Percentiles rank a stretch among this genome's conserved stretches.
phyloP scores from a whole-genome alignment of 257 asterid genomes.

The Ballota nigra region DNA sequence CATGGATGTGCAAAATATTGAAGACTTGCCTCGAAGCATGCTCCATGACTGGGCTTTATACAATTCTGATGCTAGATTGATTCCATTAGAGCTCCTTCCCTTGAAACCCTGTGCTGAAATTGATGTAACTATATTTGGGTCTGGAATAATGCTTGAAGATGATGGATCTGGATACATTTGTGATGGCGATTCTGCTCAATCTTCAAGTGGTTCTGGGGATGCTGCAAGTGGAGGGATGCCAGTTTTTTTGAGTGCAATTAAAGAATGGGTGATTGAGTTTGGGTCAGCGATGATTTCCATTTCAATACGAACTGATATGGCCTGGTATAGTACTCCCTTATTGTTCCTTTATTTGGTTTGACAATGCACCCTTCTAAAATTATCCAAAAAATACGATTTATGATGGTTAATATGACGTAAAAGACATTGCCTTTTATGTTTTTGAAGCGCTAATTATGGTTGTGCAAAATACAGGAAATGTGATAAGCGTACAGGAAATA shows the following conservation, averaged over 20 bases:
- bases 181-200: constrained; percentile 58
- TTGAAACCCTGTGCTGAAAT: constrained; percentile 88
- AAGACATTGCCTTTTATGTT: constrained; percentile 4
- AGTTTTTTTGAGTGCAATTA: constrained; percentile 76
- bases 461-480: constrained; percentile 2
- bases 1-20: constrained; percentile 36
- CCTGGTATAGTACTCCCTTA: constrained; percentile 57
- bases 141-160: constrained; percentile 79
- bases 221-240: constrained; percentile 75
- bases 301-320: constrained; percentile 86
- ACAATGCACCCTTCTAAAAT: neutral
- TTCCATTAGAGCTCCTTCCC: constrained; percentile 91
- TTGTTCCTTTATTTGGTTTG: constrained; percentile 7
- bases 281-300: constrained; percentile 82
- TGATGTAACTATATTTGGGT: constrained; percentile 87
- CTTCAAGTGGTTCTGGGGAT: constrained; percentile 53
- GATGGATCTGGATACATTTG: constrained; percentile 88
- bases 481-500: neutral
- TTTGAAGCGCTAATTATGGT: neutral
- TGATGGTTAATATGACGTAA: neutral
- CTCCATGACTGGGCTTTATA: constrained; percentile 93
- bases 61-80: constrained; percentile 87
- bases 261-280: constrained; percentile 95
- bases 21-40: constrained; percentile 75
- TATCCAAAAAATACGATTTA: neutral